Percentiles rank a stretch among this genome's conserved stretches.
Evolutionary conservation across 257 asterid genomes (phyloP).

Genomic region (Nicotiana otophora): DNA sequence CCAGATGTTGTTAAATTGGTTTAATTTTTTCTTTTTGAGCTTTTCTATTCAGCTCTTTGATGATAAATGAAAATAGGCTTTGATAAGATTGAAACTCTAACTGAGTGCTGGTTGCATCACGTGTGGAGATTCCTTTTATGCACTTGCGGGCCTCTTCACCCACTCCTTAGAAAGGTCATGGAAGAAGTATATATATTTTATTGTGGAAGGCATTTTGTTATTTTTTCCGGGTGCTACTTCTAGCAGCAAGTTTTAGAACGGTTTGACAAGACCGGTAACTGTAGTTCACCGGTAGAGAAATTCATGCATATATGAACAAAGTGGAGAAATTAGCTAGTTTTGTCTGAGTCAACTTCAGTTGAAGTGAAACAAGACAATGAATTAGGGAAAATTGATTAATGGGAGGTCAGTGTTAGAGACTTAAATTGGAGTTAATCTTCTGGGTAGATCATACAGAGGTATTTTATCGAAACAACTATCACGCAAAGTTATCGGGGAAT

Average conservation of each 20-base stretch:
- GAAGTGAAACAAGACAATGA: neutral
- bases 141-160: neutral
- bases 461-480: neutral
- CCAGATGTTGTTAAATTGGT: neutral
- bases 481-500: neutral
- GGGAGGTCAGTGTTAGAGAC: neutral
- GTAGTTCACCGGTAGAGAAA: neutral
- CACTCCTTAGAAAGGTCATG: neutral
- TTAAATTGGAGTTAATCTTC: neutral
- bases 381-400: neutral
- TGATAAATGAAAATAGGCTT: neutral
- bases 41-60: neutral
- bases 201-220: neutral
- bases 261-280: neutral
- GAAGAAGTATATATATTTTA: neutral
- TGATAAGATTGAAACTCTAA: neutral
- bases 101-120: neutral
- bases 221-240: neutral
- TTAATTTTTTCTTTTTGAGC: neutral
- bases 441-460: neutral
- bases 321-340: slow-evolving; percentile 1
- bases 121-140: neutral
- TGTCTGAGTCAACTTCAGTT: neutral
- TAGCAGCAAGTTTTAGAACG: neutral
- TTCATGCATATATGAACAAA: neutral